These are phyloP conservation scores for Chrysosporium queenslandicum DNA, from an alignment of 2,329 filamentous ascomycete species.

Conservation along the genomic window DNA sequence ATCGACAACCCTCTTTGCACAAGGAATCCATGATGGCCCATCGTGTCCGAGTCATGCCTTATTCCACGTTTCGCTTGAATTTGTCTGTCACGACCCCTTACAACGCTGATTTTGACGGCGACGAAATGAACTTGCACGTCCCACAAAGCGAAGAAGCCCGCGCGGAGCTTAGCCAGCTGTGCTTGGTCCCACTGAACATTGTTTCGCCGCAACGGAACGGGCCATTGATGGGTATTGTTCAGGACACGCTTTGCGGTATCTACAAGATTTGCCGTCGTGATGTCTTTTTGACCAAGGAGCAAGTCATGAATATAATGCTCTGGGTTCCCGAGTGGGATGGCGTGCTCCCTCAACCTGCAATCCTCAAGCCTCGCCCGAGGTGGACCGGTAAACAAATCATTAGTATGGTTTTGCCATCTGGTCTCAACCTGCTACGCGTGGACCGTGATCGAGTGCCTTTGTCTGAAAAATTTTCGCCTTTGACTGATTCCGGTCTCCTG, in stretches of 20 bases:
- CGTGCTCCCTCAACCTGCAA: slow-evolving; percentile 83
- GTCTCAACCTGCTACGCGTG: slow-evolving; percentile 65
- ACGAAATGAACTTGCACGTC: slow-evolving; percentile 99
- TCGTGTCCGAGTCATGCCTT: slow-evolving; percentile 93
- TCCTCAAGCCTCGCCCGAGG: slow-evolving; percentile 78
- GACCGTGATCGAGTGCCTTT: slow-evolving; percentile 52
- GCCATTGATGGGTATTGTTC: slow-evolving; percentile 98
- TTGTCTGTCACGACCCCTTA: slow-evolving; percentile 96
- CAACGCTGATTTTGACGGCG: slow-evolving; percentile 99
- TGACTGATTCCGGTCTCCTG: slow-evolving; percentile 66
- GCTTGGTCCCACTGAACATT: slow-evolving; percentile 96
- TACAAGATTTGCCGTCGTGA: slow-evolving; percentile 96
- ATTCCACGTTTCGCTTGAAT: slow-evolving; percentile 96
- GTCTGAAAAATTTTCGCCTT: slow-evolving; percentile 47
- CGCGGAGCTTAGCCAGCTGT: slow-evolving; percentile 86
- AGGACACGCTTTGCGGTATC: slow-evolving; percentile 89
- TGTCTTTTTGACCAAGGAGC: slow-evolving; percentile 76
- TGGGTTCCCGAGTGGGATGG: slow-evolving; percentile 99
- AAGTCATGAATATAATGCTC: slow-evolving; percentile 93
- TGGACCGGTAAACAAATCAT: slow-evolving; percentile 99
- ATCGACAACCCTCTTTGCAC: slow-evolving; percentile 96
- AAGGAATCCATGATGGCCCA: slow-evolving; percentile 99
- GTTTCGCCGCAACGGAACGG: slow-evolving; percentile 95
- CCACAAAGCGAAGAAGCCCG: slow-evolving; percentile 95
- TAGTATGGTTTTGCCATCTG: slow-evolving; percentile 79